Percentiles rank a stretch among this genome's conserved stretches.
Conservation (phyloP, 78 protist genomes). For the Dictyostelium citrinum region DNA sequence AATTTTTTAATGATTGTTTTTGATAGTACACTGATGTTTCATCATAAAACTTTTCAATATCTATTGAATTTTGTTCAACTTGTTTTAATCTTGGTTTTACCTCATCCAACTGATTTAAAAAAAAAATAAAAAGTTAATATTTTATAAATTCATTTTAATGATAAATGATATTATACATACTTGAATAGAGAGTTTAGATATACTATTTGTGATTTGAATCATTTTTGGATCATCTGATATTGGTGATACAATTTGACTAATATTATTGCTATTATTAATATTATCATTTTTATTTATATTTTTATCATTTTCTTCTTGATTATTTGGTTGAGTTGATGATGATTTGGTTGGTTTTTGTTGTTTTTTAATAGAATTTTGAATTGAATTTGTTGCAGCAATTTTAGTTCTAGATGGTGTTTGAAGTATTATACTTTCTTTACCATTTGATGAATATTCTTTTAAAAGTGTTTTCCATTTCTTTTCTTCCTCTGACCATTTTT, state of each 20-base stretch:
- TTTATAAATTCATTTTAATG: not conserved
- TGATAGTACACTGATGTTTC: constrained; percentile 13
- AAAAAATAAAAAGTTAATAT: not conserved
- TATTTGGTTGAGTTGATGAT: not conserved
- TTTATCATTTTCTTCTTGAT: not conserved
- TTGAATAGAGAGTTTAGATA: constrained; percentile 10
- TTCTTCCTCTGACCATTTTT: constrained; percentile 9
- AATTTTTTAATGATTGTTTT: constrained; percentile 24
- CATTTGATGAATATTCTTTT: constrained; percentile 14
- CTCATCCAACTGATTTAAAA: constrained; percentile 24
- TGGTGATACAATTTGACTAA: not conserved
- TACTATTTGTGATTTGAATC: not conserved
- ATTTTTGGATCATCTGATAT: constrained; percentile 1
- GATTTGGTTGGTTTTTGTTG: not conserved
- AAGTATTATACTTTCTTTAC: constrained; percentile 2
- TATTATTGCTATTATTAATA: too few species aligned
- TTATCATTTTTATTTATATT: not conserved
- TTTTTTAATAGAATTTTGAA: not conserved
- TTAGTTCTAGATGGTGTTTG: constrained; percentile 25
- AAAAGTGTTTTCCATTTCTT: constrained; percentile 15
- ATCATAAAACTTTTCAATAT: constrained; percentile 21
- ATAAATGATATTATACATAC: not conserved
- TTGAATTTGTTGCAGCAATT: not conserved
- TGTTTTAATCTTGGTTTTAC: constrained; percentile 58
- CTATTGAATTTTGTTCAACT: constrained; percentile 26